Percentiles rank a stretch among this genome's conserved stretches.
Conservation (phyloP, 2,329 filamentous ascomycete species). For the Zasmidium citrigriseum region DNA sequence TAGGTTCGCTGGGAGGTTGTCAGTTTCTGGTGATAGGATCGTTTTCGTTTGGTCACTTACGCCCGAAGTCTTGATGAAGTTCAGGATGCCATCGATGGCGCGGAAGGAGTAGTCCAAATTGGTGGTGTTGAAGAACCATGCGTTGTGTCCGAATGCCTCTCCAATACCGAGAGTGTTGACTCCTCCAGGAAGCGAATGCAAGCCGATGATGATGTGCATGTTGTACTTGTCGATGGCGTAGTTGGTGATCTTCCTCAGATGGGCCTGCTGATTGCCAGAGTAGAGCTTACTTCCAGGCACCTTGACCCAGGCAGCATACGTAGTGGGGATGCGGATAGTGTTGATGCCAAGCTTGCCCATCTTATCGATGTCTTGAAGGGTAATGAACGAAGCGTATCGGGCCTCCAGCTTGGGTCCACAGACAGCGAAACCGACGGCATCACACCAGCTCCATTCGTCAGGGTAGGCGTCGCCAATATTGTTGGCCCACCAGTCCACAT, state of each 20-base stretch:
- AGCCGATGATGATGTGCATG: conserved; percentile 40
- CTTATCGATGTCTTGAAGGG: conserved; percentile 34
- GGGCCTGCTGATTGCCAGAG: conserved; percentile 34
- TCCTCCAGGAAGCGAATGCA: conserved; percentile 36
- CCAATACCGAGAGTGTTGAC: conserved; percentile 35
- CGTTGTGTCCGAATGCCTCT: conserved; percentile 32
- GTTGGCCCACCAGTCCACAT: conserved; percentile 13
- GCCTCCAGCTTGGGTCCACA: conserved; percentile 21
- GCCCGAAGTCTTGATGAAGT: conserved; percentile 35
- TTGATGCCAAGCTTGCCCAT: conserved; percentile 36
- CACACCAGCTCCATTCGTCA: conserved; percentile 41
- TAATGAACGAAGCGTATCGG: conserved; percentile 19
- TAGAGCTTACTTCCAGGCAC: conserved; percentile 38
- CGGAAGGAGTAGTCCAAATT: conserved; percentile 36
- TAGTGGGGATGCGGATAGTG: conserved; percentile 39
- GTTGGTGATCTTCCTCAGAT: conserved; percentile 34
- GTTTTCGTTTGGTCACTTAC: background rate
- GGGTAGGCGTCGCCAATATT: conserved; percentile 10
- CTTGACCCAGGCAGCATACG: conserved; percentile 40
- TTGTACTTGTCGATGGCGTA: conserved; percentile 40
- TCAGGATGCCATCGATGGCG: conserved; percentile 35
- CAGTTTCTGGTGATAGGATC: background rate
- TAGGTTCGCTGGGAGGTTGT: conserved; percentile 18
- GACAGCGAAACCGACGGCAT: conserved; percentile 27
- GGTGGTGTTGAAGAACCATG: conserved; percentile 40